Percentiles rank a stretch among this genome's conserved stretches.
Conservation (phyloP, 148 eudicot species). For the Gaultheria prostrata region DNA sequence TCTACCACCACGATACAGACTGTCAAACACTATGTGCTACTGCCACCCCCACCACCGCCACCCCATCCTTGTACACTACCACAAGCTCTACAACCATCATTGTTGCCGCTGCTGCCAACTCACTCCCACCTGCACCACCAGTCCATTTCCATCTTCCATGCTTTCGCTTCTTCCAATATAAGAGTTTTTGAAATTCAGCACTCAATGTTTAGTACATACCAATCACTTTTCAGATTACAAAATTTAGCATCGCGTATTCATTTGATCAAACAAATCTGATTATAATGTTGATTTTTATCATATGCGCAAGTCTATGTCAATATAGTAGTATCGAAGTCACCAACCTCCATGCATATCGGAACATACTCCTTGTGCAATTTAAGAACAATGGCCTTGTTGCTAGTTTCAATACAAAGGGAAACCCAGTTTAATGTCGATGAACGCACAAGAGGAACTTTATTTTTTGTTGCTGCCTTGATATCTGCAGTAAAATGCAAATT, state of each 20-base stretch:
- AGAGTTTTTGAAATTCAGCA: not conserved
- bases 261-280: not conserved
- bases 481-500: conserved; percentile 44
- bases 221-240: not conserved
- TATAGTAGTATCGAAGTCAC: conserved; percentile 20
- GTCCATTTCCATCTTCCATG: not conserved
- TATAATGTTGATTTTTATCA: not conserved
- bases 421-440: conserved; percentile 88
- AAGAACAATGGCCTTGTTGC: conserved; percentile 75
- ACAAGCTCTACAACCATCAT: not conserved
- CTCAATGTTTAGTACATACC: not conserved
- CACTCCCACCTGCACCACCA: conserved; percentile 2
- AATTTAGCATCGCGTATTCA: not conserved
- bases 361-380: conserved; percentile 96
- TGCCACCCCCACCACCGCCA: not conserved
- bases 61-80: not conserved
- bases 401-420: conserved; percentile 82
- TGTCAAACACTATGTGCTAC: too few species aligned
- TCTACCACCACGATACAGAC: not conserved
- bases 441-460: conserved; percentile 96
- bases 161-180: not conserved
- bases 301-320: not conserved
- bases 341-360: conserved; percentile 97
- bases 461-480: conserved; percentile 75
- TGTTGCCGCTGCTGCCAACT: not conserved